A percentile compares a stretch with the other conserved stretches of the same genome.
phyloP scores from a whole-genome alignment of 2,329 filamentous ascomycete species.

The Orbilia quercus region DNA sequence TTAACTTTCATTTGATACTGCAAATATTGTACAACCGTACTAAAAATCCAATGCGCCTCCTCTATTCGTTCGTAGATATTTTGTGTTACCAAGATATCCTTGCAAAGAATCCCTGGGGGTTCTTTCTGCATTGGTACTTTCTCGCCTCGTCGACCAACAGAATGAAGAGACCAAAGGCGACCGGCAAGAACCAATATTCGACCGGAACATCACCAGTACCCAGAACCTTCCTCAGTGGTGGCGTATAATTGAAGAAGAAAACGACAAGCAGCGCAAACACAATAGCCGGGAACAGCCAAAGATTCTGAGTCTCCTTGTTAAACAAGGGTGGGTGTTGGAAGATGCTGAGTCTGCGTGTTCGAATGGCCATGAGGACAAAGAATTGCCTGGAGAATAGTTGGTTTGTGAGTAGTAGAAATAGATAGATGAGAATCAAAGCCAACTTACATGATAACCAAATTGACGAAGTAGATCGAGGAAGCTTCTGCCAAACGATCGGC shows the following conservation, averaged over 20 bases:
- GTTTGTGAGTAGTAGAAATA: neutral
- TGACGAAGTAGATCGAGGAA: conserved; percentile 82
- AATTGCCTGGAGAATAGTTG: conserved; percentile 62
- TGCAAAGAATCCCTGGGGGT: conserved; percentile 70
- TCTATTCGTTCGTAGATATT: neutral
- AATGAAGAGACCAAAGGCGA: conserved; percentile 75
- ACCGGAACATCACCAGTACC: conserved; percentile 73
- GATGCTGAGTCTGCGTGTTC: conserved; percentile 73
- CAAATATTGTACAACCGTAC: neutral
- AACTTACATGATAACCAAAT: conserved; percentile 79
- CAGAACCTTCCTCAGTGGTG: conserved; percentile 72
- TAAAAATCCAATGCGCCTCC: neutral
- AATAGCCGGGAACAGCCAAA: conserved; percentile 77
- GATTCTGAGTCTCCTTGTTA: conserved; percentile 74
- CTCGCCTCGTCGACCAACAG: conserved; percentile 74
- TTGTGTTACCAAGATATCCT: conserved; percentile 72
- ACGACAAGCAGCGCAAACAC: conserved; percentile 75
- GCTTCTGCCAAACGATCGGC: conserved; percentile 71
- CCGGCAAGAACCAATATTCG: conserved; percentile 81
- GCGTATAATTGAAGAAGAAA: conserved; percentile 75
- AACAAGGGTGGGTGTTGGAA: conserved; percentile 78
- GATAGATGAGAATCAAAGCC: neutral
- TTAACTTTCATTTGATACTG: no score
- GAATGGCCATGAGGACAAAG: conserved; percentile 70
- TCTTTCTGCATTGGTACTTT: conserved; percentile 72